Evolutionary conservation across 352 stramenopile species (phyloP).

Genomic region (Phytophthora megakarya): DNA sequence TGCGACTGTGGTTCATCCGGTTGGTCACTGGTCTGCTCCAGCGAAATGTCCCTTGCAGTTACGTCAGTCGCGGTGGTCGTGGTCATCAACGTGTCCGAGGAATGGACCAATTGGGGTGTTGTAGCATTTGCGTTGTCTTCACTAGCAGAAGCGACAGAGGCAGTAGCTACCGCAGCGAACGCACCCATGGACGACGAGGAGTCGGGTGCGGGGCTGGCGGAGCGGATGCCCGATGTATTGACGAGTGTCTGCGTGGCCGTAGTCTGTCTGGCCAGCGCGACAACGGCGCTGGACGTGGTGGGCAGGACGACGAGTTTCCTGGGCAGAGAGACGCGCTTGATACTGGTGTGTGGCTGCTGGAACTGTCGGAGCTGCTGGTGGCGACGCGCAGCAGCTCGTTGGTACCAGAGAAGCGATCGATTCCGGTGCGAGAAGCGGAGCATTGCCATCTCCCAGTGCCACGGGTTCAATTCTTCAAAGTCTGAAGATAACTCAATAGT

Average conservation of each 20-base stretch:
- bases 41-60: neutral
- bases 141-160: constrained; percentile 2
- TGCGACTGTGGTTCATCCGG: constrained; percentile 11
- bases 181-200: constrained; percentile 18
- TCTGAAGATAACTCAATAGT: constrained; percentile 41
- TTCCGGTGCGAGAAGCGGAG: constrained; percentile 58
- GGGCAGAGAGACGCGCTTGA: constrained; percentile 4
- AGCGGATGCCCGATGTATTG: constrained; percentile 26
- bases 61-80: constrained; percentile 8
- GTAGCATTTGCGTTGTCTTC: constrained; percentile 19
- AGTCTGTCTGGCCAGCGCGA: constrained; percentile 18
- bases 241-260: constrained; percentile 8
- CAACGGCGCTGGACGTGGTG: constrained; percentile 23
- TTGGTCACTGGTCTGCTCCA: constrained; percentile 7
- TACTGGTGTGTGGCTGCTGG: constrained; percentile 12
- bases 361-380: constrained; percentile 31
- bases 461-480: constrained; percentile 45
- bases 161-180: constrained; percentile 3
- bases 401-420: constrained; percentile 55
- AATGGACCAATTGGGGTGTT: constrained; percentile 5
- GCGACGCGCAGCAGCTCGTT: constrained; percentile 46
- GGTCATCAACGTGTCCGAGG: constrained; percentile 1
- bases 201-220: constrained; percentile 25
- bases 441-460: constrained; percentile 66
- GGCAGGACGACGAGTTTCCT: constrained; percentile 17